A percentile compares a stretch with the other conserved stretches of the same genome.
These are phyloP conservation scores for Candolleomyces eurysporus DNA, from an alignment of 768 basidiomycete species.

Conservation along the genomic window DNA sequence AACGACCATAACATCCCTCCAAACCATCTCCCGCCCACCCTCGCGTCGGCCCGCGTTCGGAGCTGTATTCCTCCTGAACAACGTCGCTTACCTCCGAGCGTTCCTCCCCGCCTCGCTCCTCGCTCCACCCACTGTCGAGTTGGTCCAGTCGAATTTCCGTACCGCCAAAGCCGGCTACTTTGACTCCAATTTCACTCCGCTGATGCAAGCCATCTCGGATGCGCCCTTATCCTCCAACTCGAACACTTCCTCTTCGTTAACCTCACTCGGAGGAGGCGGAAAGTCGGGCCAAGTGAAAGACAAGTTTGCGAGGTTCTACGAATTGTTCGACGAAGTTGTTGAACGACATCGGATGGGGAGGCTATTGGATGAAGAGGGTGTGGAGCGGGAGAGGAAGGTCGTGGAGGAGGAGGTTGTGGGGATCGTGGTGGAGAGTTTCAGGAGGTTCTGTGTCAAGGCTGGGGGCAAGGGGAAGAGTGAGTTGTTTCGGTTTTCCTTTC, in stretches of 20 bases:
- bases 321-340: slow-evolving; percentile 73
- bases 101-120: slow-evolving; percentile 56
- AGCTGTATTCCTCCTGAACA: slow-evolving; percentile 80
- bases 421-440: slow-evolving; percentile 72
- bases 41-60: slow-evolving; percentile 62
- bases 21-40: slow-evolving; percentile 52
- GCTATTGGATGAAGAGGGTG: slow-evolving; percentile 69
- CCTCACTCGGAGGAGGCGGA: neutral
- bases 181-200: slow-evolving; percentile 76
- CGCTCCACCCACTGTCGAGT: slow-evolving; percentile 59
- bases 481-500: slow-evolving; percentile 18
- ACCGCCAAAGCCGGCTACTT: slow-evolving; percentile 84
- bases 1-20: slow-evolving; percentile 59
- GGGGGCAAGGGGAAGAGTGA: slow-evolving; percentile 76
- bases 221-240: slow-evolving; percentile 51
- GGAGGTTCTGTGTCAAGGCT: slow-evolving; percentile 72
- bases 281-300: slow-evolving; percentile 62
- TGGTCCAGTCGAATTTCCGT: slow-evolving; percentile 67
- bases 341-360: slow-evolving; percentile 70
- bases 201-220: slow-evolving; percentile 66
- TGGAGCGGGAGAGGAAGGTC: slow-evolving; percentile 48
- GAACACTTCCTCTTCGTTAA: no score
- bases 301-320: slow-evolving; percentile 80
- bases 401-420: slow-evolving; percentile 74
- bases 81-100: slow-evolving; percentile 65